Evolutionary conservation across 768 basidiomycete genomes (phyloP), one percentile per base, ranked within the genome.

Genomic region (Agrocybe praecox): DNA sequence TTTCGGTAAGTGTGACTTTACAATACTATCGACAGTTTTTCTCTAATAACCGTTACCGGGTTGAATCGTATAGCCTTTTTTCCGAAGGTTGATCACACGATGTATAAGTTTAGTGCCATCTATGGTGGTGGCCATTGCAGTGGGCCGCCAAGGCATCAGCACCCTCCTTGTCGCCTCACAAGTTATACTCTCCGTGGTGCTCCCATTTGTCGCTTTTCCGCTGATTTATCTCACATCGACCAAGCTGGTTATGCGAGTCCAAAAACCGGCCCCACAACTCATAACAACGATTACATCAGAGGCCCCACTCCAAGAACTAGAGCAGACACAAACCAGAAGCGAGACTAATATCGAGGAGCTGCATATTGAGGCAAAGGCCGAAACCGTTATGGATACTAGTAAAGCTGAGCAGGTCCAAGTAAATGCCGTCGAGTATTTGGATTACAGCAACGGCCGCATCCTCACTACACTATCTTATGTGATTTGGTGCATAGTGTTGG

Each of bases 161-260:
- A 76, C 80, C 6, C 77, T 93, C 52, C 81, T 93, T 21, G 83
- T 94, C 52, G 84, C 80, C 2, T 88, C 82, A 14, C 91, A 93
- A 65, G 91, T 92, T 55, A 74, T 82, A 36, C 77, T 93, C 43
- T 87, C 85, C 17, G 77, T 93, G 62, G 81, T 90, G 15, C 79
- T 92, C 2, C 90, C 90, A 0, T 90, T 90, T 68, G 78, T 91
- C 66, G 77, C 86, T 10, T 81, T 89, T 63, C 90, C 89, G 1
- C 78, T 90, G 49, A 74, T 91, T 57, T 90, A 80, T 68, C 77
- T 92, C 59, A 89, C 87, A 18, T 83, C 85, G 7, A 83, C 78
- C 12, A 75, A 79, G 51, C 68, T 75, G 18, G 75, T 89, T 60
- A 90, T 90, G 90, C 76, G 76, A n/a, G 79, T 84, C 49, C 79